Evolutionary conservation across 129 eudicot genomes (phyloP), one percentile per base, ranked within the genome.

Genomic region (Logfia minima): DNA sequence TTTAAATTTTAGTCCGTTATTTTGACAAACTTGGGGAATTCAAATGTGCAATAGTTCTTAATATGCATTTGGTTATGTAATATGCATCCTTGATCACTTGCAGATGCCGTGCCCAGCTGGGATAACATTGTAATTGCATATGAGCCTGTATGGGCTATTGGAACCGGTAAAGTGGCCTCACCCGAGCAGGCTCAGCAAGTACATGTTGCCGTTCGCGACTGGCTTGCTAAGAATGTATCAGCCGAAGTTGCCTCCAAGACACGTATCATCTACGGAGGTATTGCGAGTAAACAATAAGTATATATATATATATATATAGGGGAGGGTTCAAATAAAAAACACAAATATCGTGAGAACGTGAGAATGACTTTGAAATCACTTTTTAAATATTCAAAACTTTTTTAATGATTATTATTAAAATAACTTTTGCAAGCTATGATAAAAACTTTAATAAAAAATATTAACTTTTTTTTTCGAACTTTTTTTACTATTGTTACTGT

Each of bases 121-220:
- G 98, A 94, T 74, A 80, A 90, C 76, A 83, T 93, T 76, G 97
- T 93, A 34, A 81, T 93, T 83, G 98, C 98, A 9, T 93, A 90
- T 72, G 98, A 93, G 81, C 98, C 97, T 66, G 98, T 90, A 60
- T 93, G 98, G 98, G 98, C 98, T 65, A 93, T 93, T 86, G 98
- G 98, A 81, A 93, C 98, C 0, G 98, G 96, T 81, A 93, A 93
- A 84, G 95, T 91, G 77, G 95, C 97, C n/a, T 56, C 92, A 66
- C 97, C 97, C 0, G 84, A 91, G 80, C 97, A 91, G 83, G 95
- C 95, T 81, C 97, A 91, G 84, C 92, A 91, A 82, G 97, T 91
- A 77, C 97, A 91, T 62, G 87, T 82, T 22, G 95, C 97, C 72
- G 90, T 91, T 76, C 91, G 97, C 66, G 97, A 88, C 80, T 91